Percentiles rank a stretch among this genome's conserved stretches.
phyloP scores from a whole-genome alignment of 164 flowering plant species.

The Umbilicus rupestris region DNA sequence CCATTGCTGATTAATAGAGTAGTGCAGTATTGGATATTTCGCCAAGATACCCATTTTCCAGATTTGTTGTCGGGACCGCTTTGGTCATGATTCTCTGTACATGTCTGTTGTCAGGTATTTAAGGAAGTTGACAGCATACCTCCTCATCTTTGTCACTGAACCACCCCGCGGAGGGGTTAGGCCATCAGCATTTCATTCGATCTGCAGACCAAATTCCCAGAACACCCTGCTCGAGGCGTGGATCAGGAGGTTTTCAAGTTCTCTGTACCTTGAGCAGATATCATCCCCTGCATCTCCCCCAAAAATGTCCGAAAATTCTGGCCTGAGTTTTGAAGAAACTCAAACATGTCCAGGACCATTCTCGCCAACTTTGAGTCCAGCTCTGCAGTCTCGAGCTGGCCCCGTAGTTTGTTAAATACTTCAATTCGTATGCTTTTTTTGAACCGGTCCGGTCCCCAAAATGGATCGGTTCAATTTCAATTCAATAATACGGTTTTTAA shows the following conservation, averaged over 20 bases:
- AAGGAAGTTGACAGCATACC: conserved; percentile 58
- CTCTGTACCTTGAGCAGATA: conserved; percentile 44
- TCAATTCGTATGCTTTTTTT: no score
- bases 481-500: no score
- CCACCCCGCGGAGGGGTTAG: conserved; percentile 44
- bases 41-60: conserved; percentile 50
- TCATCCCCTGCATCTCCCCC: conserved; percentile 55
- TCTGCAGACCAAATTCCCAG: conserved; percentile 64
- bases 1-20: not conserved
- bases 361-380: no score
- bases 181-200: conserved; percentile 57
- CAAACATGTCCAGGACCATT: conserved; percentile 66
- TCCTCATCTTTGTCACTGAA: conserved; percentile 50
- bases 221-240: conserved; percentile 49
- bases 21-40: no score
- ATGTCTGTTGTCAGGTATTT: conserved; percentile 40
- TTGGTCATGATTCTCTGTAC: conserved; percentile 40
- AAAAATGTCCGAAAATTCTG: conserved; percentile 34
- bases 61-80: conserved; percentile 41
- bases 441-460: no score
- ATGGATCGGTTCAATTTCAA: no score
- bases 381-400: no score
- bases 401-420: no score
- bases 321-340: conserved; percentile 44
- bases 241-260: conserved; percentile 53